Evolutionary conservation across 108 stramenopile species (phyloP).

Genomic region (Mayamaea pseudoterrestris): DNA sequence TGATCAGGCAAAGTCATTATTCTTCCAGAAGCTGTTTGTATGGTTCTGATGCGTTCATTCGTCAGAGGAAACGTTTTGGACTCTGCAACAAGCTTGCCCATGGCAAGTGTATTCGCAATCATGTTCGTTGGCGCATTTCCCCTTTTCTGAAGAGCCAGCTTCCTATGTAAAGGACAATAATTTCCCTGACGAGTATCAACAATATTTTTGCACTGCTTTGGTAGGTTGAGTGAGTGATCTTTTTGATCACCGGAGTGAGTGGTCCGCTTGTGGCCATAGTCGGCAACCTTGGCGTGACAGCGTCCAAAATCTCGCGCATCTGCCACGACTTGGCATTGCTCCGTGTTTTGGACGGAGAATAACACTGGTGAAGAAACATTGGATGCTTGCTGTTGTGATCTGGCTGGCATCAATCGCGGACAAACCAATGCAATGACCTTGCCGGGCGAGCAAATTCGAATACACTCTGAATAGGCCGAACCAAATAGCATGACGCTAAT

Average conservation of each 20-base stretch:
- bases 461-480: conserved; percentile 40
- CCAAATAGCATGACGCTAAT: conserved; percentile 71
- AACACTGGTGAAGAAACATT: conserved; percentile 26
- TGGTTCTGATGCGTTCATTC: too few species aligned
- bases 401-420: conserved; percentile 45
- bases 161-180: conserved; percentile 53
- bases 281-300: conserved; percentile 42
- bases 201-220: conserved; percentile 30
- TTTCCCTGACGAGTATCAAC: conserved; percentile 41
- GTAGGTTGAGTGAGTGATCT: conserved; percentile 13
- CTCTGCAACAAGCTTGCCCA: too few species aligned
- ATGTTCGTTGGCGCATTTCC: too few species aligned
- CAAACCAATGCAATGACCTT: conserved; percentile 37
- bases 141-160: conserved; percentile 57
- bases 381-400: conserved; percentile 4
- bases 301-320: conserved; percentile 54
- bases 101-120: too few species aligned
- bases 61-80: too few species aligned
- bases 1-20: too few species aligned
- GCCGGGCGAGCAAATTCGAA: conserved; percentile 21
- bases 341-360: conserved; percentile 41
- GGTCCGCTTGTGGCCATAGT: too few species aligned
- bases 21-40: too few species aligned
- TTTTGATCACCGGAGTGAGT: conserved; percentile 22
- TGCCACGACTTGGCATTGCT: conserved; percentile 47